Base-by-base conservation (phyloP, 805 yeast genomes). In the Candida silvatica region DNA sequence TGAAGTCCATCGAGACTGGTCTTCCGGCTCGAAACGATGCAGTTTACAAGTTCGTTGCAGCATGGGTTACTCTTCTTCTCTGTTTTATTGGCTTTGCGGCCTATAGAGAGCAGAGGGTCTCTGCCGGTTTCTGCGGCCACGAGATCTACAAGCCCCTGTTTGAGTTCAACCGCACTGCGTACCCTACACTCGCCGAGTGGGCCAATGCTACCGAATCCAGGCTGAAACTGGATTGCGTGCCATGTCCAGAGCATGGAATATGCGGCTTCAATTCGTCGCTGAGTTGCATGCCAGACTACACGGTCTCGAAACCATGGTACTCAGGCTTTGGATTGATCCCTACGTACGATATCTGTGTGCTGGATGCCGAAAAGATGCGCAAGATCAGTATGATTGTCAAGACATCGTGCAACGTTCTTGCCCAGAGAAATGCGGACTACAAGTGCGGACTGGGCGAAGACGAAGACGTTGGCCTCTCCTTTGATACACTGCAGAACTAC, bases 191-290 rank as follows among this genome's bases (percentile, higher is more conserved):
- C 5, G 34, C 44, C 6, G 50, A 52, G 0, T 44, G 51, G 28
- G 38, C 71, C 19, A 47, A 55, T n/a, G 37, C 45, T 9, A 25
- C 68, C 5, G 81, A 80, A 24, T 48, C 56, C 0, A 52, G 63
- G 31, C 54, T 81, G 32, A 70, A 67, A 31, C 90, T 95, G 3
- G 35, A 47, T 0, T 90, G 98, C 59, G 61, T 75, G 3, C 73
- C 73, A 14, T 90, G 97, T 54, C 97, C 97, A 2, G 69, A 67
- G 2, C 80, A 88, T 57, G 92, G 88, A 0, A 62, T 76, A 30
- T 90, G 97, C 56, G 77, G 67, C 45, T 73, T 78, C 17, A 56
- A 67, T 33, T 65, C 85, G 43, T 62, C 69, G 37, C 49, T 84
- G 2, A 72, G 69, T 34, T 90, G 98, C 57, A 77, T 72, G 45